Conservation (phyloP, 2,329 filamentous ascomycete genomes). For the Cadophora gregata region DNA sequence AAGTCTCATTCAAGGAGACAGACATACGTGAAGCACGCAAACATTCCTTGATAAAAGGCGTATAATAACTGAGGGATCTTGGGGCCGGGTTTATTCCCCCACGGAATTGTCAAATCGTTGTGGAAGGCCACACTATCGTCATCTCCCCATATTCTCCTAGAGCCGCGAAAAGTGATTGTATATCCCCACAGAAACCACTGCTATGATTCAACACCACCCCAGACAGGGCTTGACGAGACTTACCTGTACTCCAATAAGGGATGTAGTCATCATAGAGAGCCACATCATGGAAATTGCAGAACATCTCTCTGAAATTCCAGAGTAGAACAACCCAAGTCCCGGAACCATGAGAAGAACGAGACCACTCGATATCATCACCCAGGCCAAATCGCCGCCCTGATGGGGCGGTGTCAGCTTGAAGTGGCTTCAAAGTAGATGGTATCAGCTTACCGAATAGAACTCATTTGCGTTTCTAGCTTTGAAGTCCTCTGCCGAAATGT, state of each 20-base stretch:
- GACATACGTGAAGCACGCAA: slow-evolving; percentile 72
- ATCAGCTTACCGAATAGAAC: slow-evolving; percentile 19
- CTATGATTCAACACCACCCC: not conserved
- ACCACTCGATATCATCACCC: slow-evolving; percentile 18
- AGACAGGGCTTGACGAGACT: not conserved
- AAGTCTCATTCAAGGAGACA: slow-evolving; percentile 24
- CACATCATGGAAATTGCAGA: slow-evolving; percentile 24
- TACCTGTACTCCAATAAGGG: slow-evolving; percentile 19
- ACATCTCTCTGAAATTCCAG: slow-evolving; percentile 20
- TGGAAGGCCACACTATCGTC: slow-evolving; percentile 2
- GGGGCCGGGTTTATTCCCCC: slow-evolving; percentile 13
- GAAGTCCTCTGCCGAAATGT: slow-evolving; percentile 14
- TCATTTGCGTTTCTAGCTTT: slow-evolving; percentile 17
- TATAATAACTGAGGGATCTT: slow-evolving; percentile 81
- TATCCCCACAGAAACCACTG: slow-evolving; percentile 23
- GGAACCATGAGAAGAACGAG: slow-evolving; percentile 22
- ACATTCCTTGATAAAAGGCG: slow-evolving; percentile 89
- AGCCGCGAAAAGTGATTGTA: slow-evolving; percentile 16
- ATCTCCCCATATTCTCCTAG: slow-evolving; percentile 11
- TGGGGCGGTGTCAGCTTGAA: not conserved
- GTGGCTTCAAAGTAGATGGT: not conserved
- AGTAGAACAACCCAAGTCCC: slow-evolving; percentile 21
- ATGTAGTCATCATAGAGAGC: slow-evolving; percentile 22
- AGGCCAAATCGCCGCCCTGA: slow-evolving; percentile 20
- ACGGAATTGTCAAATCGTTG: slow-evolving; percentile 16